Percentiles rank a stretch among this genome's conserved stretches.
Conservation (phyloP, 2,329 filamentous ascomycete species). For the Metarhizium rileyi region DNA sequence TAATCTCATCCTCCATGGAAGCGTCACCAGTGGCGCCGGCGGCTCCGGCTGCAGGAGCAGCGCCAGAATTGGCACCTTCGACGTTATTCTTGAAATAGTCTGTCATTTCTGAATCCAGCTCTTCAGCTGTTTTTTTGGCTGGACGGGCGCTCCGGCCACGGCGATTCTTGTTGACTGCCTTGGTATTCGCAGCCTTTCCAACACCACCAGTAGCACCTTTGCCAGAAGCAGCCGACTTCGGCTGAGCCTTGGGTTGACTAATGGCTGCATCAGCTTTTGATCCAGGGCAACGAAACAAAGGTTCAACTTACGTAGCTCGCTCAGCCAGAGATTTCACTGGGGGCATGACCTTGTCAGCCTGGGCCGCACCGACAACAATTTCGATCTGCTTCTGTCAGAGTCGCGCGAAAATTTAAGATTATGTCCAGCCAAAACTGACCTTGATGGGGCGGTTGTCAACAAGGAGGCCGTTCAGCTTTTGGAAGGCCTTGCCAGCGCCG, state of each 20-base stretch:
- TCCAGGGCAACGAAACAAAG: neutral
- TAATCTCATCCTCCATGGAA: slow-evolving; percentile 58
- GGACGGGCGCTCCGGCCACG: slow-evolving; percentile 52
- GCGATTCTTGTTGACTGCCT: slow-evolving; percentile 43
- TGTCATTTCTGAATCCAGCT: slow-evolving; percentile 94
- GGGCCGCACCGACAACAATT: slow-evolving; percentile 72
- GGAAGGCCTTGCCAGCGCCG: slow-evolving; percentile 75
- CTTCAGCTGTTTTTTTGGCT: slow-evolving; percentile 82
- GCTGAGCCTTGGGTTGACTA: slow-evolving; percentile 39
- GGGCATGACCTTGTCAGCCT: slow-evolving; percentile 57
- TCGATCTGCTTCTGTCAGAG: slow-evolving; percentile 56
- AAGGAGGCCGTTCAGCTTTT: slow-evolving; percentile 75
- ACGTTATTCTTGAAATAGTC: slow-evolving; percentile 68
- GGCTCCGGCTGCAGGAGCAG: slow-evolving; percentile 34
- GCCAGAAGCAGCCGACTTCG: slow-evolving; percentile 68
- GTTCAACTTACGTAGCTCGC: slow-evolving; percentile 56
- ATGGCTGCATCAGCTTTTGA: neutral
- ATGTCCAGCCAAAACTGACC: slow-evolving; percentile 38
- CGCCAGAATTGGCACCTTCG: slow-evolving; percentile 36
- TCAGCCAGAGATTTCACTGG: slow-evolving; percentile 66
- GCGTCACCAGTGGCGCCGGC: slow-evolving; percentile 43
- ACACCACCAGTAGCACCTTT: slow-evolving; percentile 38
- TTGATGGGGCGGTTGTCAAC: slow-evolving; percentile 89
- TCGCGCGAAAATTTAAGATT: neutral
- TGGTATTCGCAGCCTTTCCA: slow-evolving; percentile 31